Conservation (phyloP, 768 basidiomycete species). For the Cystofilobasidium bisporidii region DNA sequence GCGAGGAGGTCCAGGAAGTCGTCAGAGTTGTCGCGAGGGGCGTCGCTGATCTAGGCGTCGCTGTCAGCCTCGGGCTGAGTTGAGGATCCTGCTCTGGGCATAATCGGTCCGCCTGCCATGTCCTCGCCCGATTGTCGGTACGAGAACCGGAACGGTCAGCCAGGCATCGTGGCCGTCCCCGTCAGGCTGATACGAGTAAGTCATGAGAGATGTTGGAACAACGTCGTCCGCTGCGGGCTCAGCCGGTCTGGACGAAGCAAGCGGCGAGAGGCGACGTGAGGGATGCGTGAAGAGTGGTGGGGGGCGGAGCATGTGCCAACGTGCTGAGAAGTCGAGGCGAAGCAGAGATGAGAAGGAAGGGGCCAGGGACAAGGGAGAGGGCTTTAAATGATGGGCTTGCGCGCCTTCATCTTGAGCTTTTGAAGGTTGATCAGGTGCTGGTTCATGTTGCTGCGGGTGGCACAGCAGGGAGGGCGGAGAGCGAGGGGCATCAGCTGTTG, state of each 20-base stretch:
- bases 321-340: not conserved
- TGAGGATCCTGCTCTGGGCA: not conserved
- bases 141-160: not conserved
- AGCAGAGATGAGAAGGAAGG: no score
- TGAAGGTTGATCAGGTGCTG: slow-evolving; percentile 18
- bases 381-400: not conserved
- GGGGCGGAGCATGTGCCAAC: not conserved
- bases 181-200: no score
- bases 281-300: no score
- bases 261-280: not conserved
- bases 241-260: no score
- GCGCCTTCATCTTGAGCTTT: slow-evolving; percentile 12
- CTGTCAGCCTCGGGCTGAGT: not conserved
- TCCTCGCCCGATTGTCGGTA: not conserved
- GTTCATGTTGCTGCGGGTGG: slow-evolving; percentile 17
- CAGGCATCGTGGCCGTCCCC: no score
- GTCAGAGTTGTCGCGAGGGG: slow-evolving; percentile 11
- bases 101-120: not conserved
- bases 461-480: not conserved
- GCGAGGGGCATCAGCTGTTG: not conserved
- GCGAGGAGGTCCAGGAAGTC: slow-evolving; percentile 1
- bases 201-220: no score
- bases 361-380: not conserved
- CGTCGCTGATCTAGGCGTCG: slow-evolving; percentile 2
- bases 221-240: no score